phyloP scores from a whole-genome alignment of 2,329 filamentous ascomycete species.

The Coniochaeta sp. region DNA sequence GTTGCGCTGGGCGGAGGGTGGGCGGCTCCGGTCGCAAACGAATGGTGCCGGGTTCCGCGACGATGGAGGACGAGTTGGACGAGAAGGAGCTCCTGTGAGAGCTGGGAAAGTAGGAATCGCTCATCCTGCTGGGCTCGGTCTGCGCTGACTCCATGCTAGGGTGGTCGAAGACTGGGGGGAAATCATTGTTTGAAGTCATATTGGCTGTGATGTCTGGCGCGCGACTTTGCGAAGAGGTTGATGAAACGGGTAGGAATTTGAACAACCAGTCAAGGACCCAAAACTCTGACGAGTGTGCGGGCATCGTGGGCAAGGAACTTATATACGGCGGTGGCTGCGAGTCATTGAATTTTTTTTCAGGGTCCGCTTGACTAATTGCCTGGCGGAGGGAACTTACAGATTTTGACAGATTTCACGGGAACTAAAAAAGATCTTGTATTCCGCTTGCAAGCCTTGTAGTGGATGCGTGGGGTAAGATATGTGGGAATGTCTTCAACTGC shows the following conservation, averaged over 20 bases:
- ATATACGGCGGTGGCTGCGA: neutral
- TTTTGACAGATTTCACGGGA: neutral
- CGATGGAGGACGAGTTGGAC: constrained; percentile 2
- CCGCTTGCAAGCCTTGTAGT: neutral
- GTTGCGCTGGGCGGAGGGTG: neutral
- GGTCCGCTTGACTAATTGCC: neutral
- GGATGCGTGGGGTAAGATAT: neutral
- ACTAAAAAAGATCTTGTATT: neutral
- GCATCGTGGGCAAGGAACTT: neutral
- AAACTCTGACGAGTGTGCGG: neutral
- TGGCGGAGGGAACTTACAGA: neutral
- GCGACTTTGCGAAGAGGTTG: neutral
- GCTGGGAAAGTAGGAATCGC: constrained; percentile 3
- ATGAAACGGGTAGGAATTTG: neutral
- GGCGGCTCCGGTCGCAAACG: neutral
- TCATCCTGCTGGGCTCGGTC: neutral
- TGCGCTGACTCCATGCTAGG: neutral
- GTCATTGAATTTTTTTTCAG: neutral
- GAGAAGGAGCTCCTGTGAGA: constrained; percentile 9
- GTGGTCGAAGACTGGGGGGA: neutral
- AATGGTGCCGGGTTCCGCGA: neutral
- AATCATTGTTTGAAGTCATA: neutral
- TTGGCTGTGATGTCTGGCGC: constrained; percentile 1
- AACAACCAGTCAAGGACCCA: neutral
- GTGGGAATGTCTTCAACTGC: neutral